Evolutionary conservation across 2,329 filamentous ascomycete species (phyloP).

Genomic region (Colletotrichum eremochloae): DNA sequence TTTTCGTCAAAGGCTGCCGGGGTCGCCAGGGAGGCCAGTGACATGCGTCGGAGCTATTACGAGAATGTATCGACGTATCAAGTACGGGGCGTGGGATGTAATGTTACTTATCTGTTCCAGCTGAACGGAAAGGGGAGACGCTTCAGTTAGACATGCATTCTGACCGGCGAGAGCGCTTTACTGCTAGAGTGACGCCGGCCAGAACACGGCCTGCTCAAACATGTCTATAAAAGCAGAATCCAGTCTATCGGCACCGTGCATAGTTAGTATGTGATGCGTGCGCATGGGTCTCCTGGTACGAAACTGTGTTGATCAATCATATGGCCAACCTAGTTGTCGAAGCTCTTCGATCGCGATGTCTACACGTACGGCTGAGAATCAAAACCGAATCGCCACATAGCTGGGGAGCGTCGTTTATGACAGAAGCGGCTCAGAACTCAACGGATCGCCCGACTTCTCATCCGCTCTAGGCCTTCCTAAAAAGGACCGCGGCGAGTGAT

Average conservation of each 20-base stretch:
- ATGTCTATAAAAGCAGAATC: conserved; percentile 2
- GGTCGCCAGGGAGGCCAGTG: not conserved
- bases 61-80: conserved; percentile 24
- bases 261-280: not conserved
- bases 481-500: not conserved
- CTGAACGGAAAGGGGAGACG: conserved; percentile 28
- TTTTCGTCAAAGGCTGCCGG: conserved; percentile 1
- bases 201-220: not conserved
- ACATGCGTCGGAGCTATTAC: conserved; percentile 16
- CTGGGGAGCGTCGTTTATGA: conserved; percentile 15
- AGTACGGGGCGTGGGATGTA: conserved; percentile 10
- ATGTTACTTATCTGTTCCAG: conserved; percentile 22
- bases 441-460: conserved; percentile 25
- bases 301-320: conserved; percentile 2
- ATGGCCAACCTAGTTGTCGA: not conserved
- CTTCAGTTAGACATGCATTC: conserved; percentile 25
- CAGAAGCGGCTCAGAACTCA: conserved; percentile 28
- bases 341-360: not conserved
- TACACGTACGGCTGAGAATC: conserved; percentile 6
- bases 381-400: not conserved
- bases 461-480: not conserved
- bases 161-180: not conserved
- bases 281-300: not conserved
- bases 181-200: not conserved
- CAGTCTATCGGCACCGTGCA: conserved; percentile 3